phyloP scores from a whole-genome alignment of 352 stramenopile species.

The Phytophthora pisi region DNA sequence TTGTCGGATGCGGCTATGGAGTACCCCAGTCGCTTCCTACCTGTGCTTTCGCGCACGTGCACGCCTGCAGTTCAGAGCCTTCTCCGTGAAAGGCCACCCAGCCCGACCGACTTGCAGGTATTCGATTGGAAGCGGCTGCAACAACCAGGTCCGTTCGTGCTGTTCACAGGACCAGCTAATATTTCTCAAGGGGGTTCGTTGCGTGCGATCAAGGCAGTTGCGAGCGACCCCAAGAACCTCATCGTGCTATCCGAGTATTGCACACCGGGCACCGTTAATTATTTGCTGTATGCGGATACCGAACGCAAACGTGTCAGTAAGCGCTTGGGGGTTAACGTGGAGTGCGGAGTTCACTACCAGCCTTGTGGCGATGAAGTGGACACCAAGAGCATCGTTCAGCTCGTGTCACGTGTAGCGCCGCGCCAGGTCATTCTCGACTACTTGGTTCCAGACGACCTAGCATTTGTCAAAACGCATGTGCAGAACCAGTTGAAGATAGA shows the following conservation, averaged over 20 bases:
- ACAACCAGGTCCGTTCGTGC: constrained; percentile 68
- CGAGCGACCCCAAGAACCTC: constrained; percentile 79
- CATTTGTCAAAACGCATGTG: constrained; percentile 72
- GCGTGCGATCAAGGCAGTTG: constrained; percentile 63
- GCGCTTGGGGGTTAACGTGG: constrained; percentile 64
- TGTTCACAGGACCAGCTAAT: constrained; percentile 82
- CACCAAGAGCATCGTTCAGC: constrained; percentile 82
- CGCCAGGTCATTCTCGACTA: constrained; percentile 77
- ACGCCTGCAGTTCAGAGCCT: constrained; percentile 47
- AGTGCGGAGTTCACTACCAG: constrained; percentile 86
- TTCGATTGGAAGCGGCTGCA: constrained; percentile 81
- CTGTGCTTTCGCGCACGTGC: constrained; percentile 70
- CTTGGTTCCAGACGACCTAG: constrained; percentile 55
- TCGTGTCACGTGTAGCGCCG: constrained; percentile 61
- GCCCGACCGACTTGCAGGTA: constrained; percentile 35
- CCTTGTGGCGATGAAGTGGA: constrained; percentile 87
- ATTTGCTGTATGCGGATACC: constrained; percentile 79
- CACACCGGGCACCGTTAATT: constrained; percentile 81
- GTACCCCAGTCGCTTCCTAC: constrained; percentile 59
- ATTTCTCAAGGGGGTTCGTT: constrained; percentile 77
- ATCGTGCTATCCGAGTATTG: constrained; percentile 87
- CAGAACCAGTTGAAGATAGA: constrained; percentile 57
- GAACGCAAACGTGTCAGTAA: constrained; percentile 77
- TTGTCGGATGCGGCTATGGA: constrained; percentile 68
- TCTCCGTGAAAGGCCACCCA: constrained; percentile 31